Evolutionary conservation across 75 land plant species (phyloP), one percentile per base, ranked within the genome.

Genomic region (Selaginella moellendorffii): DNA sequence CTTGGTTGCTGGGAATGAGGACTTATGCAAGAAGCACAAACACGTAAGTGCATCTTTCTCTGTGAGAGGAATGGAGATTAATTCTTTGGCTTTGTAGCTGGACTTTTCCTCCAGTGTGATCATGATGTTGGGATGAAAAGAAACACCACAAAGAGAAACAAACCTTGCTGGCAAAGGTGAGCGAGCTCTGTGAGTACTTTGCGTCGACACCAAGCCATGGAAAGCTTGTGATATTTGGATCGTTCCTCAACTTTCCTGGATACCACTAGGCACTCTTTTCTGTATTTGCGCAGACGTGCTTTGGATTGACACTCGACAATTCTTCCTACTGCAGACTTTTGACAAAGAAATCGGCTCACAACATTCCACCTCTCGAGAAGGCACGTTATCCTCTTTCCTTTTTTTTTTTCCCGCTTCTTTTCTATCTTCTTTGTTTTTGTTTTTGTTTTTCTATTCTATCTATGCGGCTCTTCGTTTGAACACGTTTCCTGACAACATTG

Each of bases 1-100:
- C 63, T 90, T 63, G 64, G 85, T 90, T 14, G 87, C 96, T 26
- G 96, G 96, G 24, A 90, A 90, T 71, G 90, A 90, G 73, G 96
- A 90, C 67, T 63, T 90, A 8, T 90, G 72, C 25, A 72, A 83
- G 65, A 78, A 67, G 59, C 79, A 65, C 0, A 27, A 62, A 19
- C 76, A 72, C 59, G 86, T 83, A 75, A 28, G 69, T 29, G 8
- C 19, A 1, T 9, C 27, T 65, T 46, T 52, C 27, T 52, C 24
- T 31, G 27, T 53, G 56, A 46, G 63, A 51, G 27, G 25, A 14
- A 2, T 19, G 67, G 10, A 24, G 21, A 20, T 20, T 65, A 23
- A 10, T 23, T 66, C 24, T 19, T 14, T 24, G 62, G 27, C 14
- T 36, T 5, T 58, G 19, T 80, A 88, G 90, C 27, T 63, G 31